These are phyloP conservation scores for Hsuehochloa calcarea DNA, from an alignment of 176 grass and related monocot species.

Conservation along the genomic window DNA sequence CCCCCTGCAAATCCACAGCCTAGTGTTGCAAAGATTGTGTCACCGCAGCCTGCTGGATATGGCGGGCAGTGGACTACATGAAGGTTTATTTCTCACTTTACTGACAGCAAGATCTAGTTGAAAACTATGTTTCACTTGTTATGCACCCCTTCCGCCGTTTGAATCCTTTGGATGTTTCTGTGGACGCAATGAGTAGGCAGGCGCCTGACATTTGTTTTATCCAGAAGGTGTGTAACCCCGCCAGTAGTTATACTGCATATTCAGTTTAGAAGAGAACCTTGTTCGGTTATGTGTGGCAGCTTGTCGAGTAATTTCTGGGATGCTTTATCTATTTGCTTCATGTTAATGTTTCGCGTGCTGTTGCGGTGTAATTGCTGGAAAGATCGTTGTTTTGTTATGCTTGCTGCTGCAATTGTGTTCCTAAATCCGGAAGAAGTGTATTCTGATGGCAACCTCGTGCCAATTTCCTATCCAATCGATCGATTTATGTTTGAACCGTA, in stretches of 20 bases:
- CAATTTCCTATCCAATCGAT: no score
- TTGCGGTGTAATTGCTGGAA: not conserved
- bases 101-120: conserved; percentile 17
- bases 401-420: no score
- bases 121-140: not conserved
- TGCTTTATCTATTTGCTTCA: not conserved
- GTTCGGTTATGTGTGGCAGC: not conserved
- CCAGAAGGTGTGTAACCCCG: not conserved
- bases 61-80: conserved; percentile 52
- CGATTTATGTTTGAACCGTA: not conserved
- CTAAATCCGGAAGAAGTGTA: no score
- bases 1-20: conserved; percentile 43
- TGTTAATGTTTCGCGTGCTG: not conserved
- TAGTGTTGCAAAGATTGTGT: conserved; percentile 39
- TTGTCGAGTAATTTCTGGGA: not conserved
- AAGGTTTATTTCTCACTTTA: not conserved
- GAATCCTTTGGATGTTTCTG: conserved; percentile 7
- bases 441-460: no score
- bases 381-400: not conserved
- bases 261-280: conserved; percentile 13
- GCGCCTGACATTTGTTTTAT: not conserved
- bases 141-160: not conserved
- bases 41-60: conserved; percentile 54
- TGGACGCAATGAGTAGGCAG: not conserved
- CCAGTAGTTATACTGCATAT: not conserved